Evolutionary conservation across 83 land plant species (phyloP).

Genomic region (Isoetes engelmannii): DNA sequence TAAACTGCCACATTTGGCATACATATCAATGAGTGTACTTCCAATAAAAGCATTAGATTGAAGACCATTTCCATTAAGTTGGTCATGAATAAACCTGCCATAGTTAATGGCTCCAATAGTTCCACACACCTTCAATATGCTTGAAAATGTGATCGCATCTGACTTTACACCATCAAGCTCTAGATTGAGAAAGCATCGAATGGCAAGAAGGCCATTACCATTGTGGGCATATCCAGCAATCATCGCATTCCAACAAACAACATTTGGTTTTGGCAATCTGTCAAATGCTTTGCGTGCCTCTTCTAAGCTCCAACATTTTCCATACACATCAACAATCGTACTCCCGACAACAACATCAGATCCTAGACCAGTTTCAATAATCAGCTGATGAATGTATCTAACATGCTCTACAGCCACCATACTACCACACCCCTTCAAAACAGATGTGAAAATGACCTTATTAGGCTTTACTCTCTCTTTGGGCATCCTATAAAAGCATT

Average conservation of each 20-base stretch:
- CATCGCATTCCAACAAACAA: constrained; percentile 3
- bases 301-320: background rate
- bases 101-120: constrained; percentile 1
- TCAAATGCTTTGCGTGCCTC: constrained; percentile 1
- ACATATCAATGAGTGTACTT: constrained; percentile 42
- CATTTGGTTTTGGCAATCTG: background rate
- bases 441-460: background rate
- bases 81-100: constrained; percentile 3
- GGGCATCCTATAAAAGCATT: constrained; percentile 1
- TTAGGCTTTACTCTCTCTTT: constrained; percentile 2
- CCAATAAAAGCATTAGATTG: background rate
- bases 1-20: constrained; percentile 35
- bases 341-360: background rate
- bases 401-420: background rate
- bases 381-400: background rate
- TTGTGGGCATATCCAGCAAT: background rate
- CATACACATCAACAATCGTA: constrained; percentile 6
- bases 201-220: background rate
- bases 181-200: background rate
- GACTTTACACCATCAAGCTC: background rate
- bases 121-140: constrained; percentile 6
- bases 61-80: background rate
- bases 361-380: background rate
- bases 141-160: background rate
- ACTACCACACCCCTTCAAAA: constrained; percentile 1